These are phyloP conservation scores for Aspergillus saccharolyticus DNA, from an alignment of 495 filamentous ascomycete species.

Conservation along the genomic window DNA sequence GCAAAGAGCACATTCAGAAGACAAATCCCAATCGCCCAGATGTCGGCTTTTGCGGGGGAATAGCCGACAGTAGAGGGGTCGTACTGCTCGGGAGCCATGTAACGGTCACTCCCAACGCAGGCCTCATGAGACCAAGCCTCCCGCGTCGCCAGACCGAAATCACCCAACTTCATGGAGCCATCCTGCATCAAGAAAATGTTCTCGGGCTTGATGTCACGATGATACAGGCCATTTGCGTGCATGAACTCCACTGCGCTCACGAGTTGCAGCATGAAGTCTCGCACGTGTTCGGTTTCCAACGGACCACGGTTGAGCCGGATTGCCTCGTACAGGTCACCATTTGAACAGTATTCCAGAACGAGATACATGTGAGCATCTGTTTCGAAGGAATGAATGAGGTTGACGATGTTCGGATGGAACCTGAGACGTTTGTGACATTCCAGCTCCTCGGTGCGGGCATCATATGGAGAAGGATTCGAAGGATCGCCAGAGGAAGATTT, in stretches of 20 bases:
- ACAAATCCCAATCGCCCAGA: slow-evolving; percentile 96
- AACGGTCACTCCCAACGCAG: slow-evolving; percentile 92
- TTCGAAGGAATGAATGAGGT: slow-evolving; percentile 86
- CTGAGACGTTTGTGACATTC: slow-evolving; percentile 73
- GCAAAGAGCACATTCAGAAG: slow-evolving; percentile 94
- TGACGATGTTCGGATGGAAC: slow-evolving; percentile 87
- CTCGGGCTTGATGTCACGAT: slow-evolving; percentile 98
- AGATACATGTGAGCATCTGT: slow-evolving; percentile 85
- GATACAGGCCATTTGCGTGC: slow-evolving; percentile 85
- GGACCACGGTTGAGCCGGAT: slow-evolving; percentile 85
- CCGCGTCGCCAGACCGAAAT: slow-evolving; percentile 87
- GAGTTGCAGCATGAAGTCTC: slow-evolving; percentile 93
- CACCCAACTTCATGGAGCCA: slow-evolving; percentile 91
- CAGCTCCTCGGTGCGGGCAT: slow-evolving; percentile 85
- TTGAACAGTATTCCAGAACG: slow-evolving; percentile 93
- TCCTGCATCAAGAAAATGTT: slow-evolving; percentile 91
- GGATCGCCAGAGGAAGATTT: slow-evolving; percentile 59
- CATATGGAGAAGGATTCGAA: slow-evolving; percentile 54
- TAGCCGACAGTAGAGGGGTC: slow-evolving; percentile 81
- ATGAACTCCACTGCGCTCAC: slow-evolving; percentile 86
- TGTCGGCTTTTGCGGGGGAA: slow-evolving; percentile 87
- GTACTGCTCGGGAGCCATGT: slow-evolving; percentile 98
- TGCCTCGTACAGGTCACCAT: slow-evolving; percentile 94
- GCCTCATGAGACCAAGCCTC: slow-evolving; percentile 84
- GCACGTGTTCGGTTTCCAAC: slow-evolving; percentile 90